Conservation (phyloP, 1,139 yeast species). For the Starmera stellimalicola region DNA sequence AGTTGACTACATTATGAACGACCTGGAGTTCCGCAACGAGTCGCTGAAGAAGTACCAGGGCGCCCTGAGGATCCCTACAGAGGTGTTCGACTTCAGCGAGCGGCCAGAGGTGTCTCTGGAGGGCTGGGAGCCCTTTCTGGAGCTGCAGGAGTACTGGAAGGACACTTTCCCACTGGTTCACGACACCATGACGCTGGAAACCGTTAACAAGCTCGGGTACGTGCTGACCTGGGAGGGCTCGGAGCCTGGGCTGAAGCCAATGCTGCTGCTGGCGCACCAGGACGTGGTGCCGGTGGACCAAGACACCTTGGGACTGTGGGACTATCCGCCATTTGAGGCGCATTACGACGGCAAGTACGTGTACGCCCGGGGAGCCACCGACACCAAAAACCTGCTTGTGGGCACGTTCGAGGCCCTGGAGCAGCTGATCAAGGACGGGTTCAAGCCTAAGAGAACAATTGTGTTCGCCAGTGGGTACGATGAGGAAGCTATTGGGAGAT, state of each 20-base stretch:
- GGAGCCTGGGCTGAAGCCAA: constrained; percentile 44
- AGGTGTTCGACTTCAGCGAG: constrained; percentile 42
- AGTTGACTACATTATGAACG: constrained; percentile 14
- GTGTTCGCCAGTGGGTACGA: constrained; percentile 53
- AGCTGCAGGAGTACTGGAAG: constrained; percentile 46
- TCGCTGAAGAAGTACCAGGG: constrained; percentile 39
- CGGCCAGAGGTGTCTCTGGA: constrained; percentile 30
- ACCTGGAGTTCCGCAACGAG: constrained; percentile 28
- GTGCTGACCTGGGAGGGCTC: constrained; percentile 61
- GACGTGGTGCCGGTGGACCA: constrained; percentile 77
- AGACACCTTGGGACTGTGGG: constrained; percentile 52
- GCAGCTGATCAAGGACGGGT: constrained; percentile 28
- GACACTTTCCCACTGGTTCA: constrained; percentile 53
- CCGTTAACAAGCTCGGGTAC: constrained; percentile 58
- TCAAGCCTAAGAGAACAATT: constrained; percentile 40
- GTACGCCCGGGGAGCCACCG: constrained; percentile 61
- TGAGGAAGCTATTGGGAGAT: constrained; percentile 50
- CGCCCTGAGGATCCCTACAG: constrained; percentile 56
- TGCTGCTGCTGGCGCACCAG: constrained; percentile 67
- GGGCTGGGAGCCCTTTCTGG: constrained; percentile 31
- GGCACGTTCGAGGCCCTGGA: constrained; percentile 50
- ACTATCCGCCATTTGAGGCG: constrained; percentile 61
- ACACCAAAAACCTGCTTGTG: constrained; percentile 51
- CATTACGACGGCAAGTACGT: constrained; percentile 39
- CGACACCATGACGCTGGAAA: constrained; percentile 36